Base-by-base conservation (phyloP, 2,329 filamentous ascomycete genomes). In the Mycosphaerelloides madeirae region DNA sequence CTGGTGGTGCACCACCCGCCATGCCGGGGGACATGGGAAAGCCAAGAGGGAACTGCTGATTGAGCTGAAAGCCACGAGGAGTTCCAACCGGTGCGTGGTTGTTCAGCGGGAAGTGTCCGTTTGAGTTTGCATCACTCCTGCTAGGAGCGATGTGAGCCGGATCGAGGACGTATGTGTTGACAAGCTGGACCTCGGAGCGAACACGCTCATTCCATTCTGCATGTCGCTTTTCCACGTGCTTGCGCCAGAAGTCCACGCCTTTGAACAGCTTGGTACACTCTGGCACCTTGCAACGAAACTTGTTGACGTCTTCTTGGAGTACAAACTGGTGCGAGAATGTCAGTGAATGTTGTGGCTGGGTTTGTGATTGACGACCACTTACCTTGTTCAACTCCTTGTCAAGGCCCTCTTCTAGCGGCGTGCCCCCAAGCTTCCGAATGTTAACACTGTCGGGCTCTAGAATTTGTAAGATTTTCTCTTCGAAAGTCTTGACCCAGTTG, bases 401-500 rank as follows among this genome's bases (percentile, higher is more conserved):
- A 6, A 96, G 62, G 1, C 87, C 89, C 53, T 96, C 89, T 3
- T 96, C 88, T 0, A 88, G 72, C 1, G 85, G 80, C 63, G 88
- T 90, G 14, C 93, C 93, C 38, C 94, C 93, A 19, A 97, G 78
- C 69, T 96, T 97, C 65, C 83, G 83, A 32, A 97, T 74, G 61
- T 97, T 89, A 18, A 86, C 85, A 38, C 83, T 82, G 43, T 93
- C 87, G 0, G 93, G 93, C 55, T 97, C 91, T 12, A 98, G 76
- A 36, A 97, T 85, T 65, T 96, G 90, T 63, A 87, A 74, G 40
- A 98, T 78, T 71, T 98, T 98, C 62, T 98, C 93, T 64, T 98
- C 93, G 60, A 95, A 98, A 0, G 93, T 97, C 72, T 86, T 94
- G 48, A 98, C 94, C 93, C 94, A 98, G 62, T 97, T 98, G 71